Conservation (phyloP, 495 filamentous ascomycete species). For the Penicillium diatomitis region DNA sequence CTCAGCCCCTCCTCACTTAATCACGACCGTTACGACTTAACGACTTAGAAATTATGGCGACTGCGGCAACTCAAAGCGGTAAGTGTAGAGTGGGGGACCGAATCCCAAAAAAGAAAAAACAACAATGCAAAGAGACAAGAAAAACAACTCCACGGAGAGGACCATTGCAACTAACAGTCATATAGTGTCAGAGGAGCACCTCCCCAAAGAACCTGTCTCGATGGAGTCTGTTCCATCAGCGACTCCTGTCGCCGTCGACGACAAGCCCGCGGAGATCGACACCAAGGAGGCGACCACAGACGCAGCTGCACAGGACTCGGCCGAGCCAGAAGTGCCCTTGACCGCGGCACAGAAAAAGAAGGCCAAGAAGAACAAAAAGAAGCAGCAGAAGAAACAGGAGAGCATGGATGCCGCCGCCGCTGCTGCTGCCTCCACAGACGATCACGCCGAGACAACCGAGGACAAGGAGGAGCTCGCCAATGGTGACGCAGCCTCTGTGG, state of each 20-base stretch:
- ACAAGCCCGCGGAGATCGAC: conserved; percentile 5
- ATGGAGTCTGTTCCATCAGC: conserved; percentile 3
- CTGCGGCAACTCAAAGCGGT: conserved; percentile 18
- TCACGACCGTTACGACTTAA: conserved; percentile 19
- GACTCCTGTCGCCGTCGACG: conserved; percentile 7
- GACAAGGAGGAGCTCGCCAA: background rate
- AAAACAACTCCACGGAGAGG: background rate
- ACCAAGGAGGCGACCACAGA: background rate
- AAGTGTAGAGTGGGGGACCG: background rate
- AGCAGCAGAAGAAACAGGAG: conserved; percentile 9
- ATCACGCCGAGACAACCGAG: background rate
- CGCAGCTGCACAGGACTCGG: background rate
- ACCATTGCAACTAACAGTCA: background rate
- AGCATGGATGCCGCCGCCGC: conserved; percentile 1
- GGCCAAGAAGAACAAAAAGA: conserved; percentile 14
- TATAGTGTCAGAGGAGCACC: conserved; percentile 14
- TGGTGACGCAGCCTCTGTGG: background rate
- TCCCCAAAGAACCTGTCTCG: conserved; percentile 13
- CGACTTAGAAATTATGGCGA: conserved; percentile 13
- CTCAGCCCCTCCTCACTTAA: conserved; percentile 3
- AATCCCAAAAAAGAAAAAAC: too few species aligned
- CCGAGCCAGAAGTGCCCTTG: conserved; percentile 1
- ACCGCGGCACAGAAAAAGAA: conserved; percentile 10
- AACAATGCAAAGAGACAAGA: background rate
- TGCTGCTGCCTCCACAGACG: background rate